Conservation (phyloP, 495 filamentous ascomycete genomes). For the Neurospora tetraspora region DNA sequence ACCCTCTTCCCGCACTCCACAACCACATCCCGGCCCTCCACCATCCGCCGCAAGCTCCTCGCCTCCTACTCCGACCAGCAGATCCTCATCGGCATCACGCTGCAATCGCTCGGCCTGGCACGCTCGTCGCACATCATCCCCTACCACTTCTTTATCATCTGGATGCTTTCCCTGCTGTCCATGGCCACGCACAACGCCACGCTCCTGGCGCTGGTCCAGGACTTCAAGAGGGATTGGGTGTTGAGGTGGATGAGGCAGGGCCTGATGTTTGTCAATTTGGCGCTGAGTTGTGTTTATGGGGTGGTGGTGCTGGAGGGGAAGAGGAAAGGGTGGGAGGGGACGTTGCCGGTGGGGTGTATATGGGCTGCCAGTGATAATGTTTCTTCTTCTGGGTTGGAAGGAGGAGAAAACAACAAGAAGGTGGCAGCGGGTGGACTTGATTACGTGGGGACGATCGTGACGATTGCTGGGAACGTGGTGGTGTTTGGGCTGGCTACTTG, state of each 20-base stretch:
- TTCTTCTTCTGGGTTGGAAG: no score
- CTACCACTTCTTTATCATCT: constrained; percentile 55
- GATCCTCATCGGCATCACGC: constrained; percentile 50
- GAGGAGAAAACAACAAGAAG: not conserved
- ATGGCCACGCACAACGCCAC: constrained; percentile 49
- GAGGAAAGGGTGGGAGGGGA: constrained; percentile 33
- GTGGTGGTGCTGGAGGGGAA: constrained; percentile 39
- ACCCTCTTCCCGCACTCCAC: constrained; percentile 16
- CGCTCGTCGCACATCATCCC: constrained; percentile 39
- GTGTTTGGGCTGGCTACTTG: constrained; percentile 43
- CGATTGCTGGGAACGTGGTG: constrained; percentile 38
- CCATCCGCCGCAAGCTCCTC: constrained; percentile 46
- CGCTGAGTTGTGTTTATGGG: constrained; percentile 38
- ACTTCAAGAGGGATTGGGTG: constrained; percentile 53
- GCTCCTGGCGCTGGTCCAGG: constrained; percentile 44
- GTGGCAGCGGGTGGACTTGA: constrained; percentile 31
- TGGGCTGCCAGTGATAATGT: no score
- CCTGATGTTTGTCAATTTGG: constrained; percentile 49
- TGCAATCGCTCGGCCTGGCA: constrained; percentile 43
- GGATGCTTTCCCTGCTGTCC: constrained; percentile 48
- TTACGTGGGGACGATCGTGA: constrained; percentile 41
- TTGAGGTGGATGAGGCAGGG: constrained; percentile 49
- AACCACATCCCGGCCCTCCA: constrained; percentile 10
- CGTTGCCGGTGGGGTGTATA: constrained; percentile 44
- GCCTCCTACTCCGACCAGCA: constrained; percentile 50